These are phyloP conservation scores for Phytophthora uliginosa DNA, from an alignment of 352 stramenopile genomes.

Conservation along the genomic window DNA sequence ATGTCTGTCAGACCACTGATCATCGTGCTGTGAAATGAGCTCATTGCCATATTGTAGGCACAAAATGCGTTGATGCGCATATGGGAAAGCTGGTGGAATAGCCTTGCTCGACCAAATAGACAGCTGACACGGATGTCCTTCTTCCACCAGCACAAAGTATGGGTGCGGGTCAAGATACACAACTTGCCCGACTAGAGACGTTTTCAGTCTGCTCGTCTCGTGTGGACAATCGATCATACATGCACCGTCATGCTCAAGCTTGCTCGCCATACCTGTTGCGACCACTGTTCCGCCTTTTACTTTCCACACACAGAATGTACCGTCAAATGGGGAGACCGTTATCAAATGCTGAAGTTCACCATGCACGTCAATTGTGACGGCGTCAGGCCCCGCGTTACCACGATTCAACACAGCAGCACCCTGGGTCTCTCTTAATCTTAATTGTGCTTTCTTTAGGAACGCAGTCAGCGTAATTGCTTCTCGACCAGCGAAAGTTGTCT, in stretches of 20 bases:
- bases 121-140: conserved; percentile 28
- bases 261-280: conserved; percentile 10
- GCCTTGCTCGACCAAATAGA: conserved; percentile 54
- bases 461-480: conserved; percentile 13
- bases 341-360: conserved; percentile 34
- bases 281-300: conserved; percentile 46
- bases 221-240: not conserved
- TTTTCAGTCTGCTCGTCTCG: conserved; percentile 1
- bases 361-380: conserved; percentile 48
- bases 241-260: not conserved
- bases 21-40: not conserved
- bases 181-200: conserved; percentile 27
- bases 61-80: conserved; percentile 27
- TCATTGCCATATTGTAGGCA: conserved; percentile 9
- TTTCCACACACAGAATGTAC: conserved; percentile 63
- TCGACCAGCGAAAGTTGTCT: conserved; percentile 8
- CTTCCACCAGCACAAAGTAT: conserved; percentile 53
- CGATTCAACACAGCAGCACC: not conserved
- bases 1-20: not conserved
- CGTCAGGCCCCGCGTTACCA: not conserved
- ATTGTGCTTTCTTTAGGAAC: conserved; percentile 27
- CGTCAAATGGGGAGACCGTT: conserved; percentile 41
- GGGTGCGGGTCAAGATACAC: conserved; percentile 51
- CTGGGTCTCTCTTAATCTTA: not conserved
- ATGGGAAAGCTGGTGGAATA: conserved; percentile 35